Evolutionary conservation across 352 stramenopile species (phyloP).

Genomic region (Phytophthora ohioensis): DNA sequence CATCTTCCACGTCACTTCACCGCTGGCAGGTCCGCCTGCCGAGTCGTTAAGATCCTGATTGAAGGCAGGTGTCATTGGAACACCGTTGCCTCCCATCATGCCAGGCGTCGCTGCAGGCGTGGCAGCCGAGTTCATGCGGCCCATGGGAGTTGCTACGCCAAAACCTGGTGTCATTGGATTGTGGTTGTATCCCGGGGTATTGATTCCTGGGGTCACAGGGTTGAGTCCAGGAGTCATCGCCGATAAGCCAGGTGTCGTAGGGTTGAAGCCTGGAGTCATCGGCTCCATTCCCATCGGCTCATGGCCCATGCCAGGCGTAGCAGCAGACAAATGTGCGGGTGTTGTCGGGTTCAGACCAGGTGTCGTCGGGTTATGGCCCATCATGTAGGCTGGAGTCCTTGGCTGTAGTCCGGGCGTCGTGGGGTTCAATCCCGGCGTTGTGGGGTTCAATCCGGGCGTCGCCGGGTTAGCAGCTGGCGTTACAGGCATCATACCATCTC

Average conservation of each 20-base stretch:
- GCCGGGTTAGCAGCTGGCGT: slow-evolving; percentile 77
- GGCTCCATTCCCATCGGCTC: slow-evolving; percentile 84
- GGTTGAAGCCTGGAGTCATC: slow-evolving; percentile 90
- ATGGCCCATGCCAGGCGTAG: slow-evolving; percentile 75
- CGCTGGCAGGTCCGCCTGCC: slow-evolving; percentile 44
- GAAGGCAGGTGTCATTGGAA: slow-evolving; percentile 85
- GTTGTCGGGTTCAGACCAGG: slow-evolving; percentile 81
- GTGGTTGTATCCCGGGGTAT: slow-evolving; percentile 85
- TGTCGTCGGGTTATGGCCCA: slow-evolving; percentile 81
- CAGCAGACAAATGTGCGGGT: slow-evolving; percentile 72
- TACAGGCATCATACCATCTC: slow-evolving; percentile 71
- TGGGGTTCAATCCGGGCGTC: slow-evolving; percentile 84
- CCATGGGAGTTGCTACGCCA: slow-evolving; percentile 82
- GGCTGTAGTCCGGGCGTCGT: slow-evolving; percentile 57
- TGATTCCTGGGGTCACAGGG: slow-evolving; percentile 82
- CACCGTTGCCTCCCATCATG: slow-evolving; percentile 67
- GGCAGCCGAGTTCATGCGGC: slow-evolving; percentile 70
- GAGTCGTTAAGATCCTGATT: slow-evolving; percentile 59
- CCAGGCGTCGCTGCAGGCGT: slow-evolving; percentile 79
- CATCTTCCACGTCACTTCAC: slow-evolving; percentile 90
- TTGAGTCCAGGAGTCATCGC: slow-evolving; percentile 86
- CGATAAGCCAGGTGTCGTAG: slow-evolving; percentile 81
- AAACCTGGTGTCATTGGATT: slow-evolving; percentile 90
- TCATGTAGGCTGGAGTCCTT: slow-evolving; percentile 59
- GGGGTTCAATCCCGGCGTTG: slow-evolving; percentile 80